Evolutionary conservation across 176 grass and related monocot species (phyloP), one percentile per base, ranked within the genome.

Genomic region (Avena atlantica): DNA sequence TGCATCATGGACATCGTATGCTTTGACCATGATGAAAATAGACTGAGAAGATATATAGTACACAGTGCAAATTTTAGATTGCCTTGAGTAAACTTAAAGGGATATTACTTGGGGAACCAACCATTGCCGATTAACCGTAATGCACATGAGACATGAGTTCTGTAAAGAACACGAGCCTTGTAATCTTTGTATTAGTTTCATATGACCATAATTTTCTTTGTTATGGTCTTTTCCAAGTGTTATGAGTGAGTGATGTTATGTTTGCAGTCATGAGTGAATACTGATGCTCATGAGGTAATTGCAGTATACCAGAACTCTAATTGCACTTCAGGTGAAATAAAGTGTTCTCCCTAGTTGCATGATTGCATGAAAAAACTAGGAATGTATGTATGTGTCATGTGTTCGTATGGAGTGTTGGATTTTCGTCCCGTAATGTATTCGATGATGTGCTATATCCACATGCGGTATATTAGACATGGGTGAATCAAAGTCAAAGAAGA

Each of bases 91-190:
- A 48, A 29, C 36, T 27, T 16, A 13, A 51, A 68, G 3, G 25
- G 62, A 52, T 68, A 1, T 81, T 15, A 67, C 55, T 82, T 62
- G 55, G 27, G 5, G 24, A 70, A 53, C n/a, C 29, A 70, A 13
- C 65, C 19, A 6, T 70, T 21, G 14, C 12, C 2, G 19, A 70
- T 55, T 82, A 53, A 56, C 19, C 19, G 70, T n/a, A 45, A 44
- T 63, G 40, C 40, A 63, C 50, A 24, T 40, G 50, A 82, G 70
- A 29, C 64, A 82, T 70, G 7, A 51, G n/a, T 70, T 82, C 17
- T 56, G 17, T 56, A 56, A 36, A 21, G 29, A 82, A 70, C 34
- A 57, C 31, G 4, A 56, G 19, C 29, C 40, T n/a, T 17, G 4
- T 67, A 37, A 56, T 82, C 48, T 70, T 70, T 50, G 1, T 16